Evolutionary conservation across 164 flowering plant genomes (phyloP), one percentile per base, ranked within the genome.

Genomic region (Aristolochia californica): DNA sequence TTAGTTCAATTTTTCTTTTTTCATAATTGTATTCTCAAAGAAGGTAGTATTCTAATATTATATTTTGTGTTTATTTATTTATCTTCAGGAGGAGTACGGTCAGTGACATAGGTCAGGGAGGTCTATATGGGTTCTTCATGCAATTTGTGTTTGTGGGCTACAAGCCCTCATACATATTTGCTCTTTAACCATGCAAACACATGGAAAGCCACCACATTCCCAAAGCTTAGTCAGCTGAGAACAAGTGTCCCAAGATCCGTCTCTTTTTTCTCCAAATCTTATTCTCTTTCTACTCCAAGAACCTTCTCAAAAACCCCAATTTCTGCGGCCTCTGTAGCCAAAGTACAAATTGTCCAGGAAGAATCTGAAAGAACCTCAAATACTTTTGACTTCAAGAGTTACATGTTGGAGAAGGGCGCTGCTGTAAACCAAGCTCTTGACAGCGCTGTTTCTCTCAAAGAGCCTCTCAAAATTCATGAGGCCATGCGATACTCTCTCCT

Each of bases 401-500:
- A 80, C 71, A 72, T 83, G 80, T 1, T 66, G 13, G 54, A 68
- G 28, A 80, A 73, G 47, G 80, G 70, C 1, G 53, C 43, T 17
- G 56, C 78, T 1, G 94, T 81, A 25, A 79, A 83, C 53, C 65
- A 66, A 52, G 82, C 88, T 8, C 59, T 83, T 0, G 88, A 81
- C 48, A 53, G 50, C 13, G 80, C 85, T 0, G 79, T 83, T 27
- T 34, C 76, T 0, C 51, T 79, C 55, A 62, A 70, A 10, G 74
- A 75, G 15, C 94, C 89, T 0, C n/a, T 26, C 30, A 73, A 69
- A 64, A 77, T 86, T 57, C 83, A 86, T 51, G 83, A 86, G 45
- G 66, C 89, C 8, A 85, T 81, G 94, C 69, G 89, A 0, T 85
- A 83, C 72, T 83, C 89, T 0, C 73, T 82, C 26, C 75, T 86